Percentiles rank a stretch among this genome's conserved stretches.
Evolutionary conservation across 2,329 filamentous ascomycete genomes (phyloP).

Genomic region (Metarhizium robertsii): DNA sequence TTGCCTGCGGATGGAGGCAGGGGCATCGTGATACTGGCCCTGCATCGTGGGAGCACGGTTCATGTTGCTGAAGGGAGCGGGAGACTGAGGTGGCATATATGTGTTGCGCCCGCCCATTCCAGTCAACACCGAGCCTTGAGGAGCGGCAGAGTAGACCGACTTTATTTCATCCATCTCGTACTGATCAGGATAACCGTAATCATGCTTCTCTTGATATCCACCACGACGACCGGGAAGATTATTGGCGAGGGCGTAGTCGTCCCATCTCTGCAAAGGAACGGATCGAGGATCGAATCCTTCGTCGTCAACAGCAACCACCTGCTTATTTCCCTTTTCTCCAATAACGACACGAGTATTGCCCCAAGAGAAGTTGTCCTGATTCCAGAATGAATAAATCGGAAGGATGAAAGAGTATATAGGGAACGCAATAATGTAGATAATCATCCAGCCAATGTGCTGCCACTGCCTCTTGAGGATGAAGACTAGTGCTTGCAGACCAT

Average conservation of each 20-base stretch:
- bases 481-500: slow-evolving; percentile 90
- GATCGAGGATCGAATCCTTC: slow-evolving; percentile 85
- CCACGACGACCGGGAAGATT: slow-evolving; percentile 87
- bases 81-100: slow-evolving; percentile 78
- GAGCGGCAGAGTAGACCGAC: slow-evolving; percentile 89
- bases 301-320: slow-evolving; percentile 77
- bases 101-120: slow-evolving; percentile 65
- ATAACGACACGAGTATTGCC: slow-evolving; percentile 97
- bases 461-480: slow-evolving; percentile 96
- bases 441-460: slow-evolving; percentile 99
- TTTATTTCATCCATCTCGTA: slow-evolving; percentile 99
- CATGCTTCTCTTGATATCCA: slow-evolving; percentile 53
- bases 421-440: slow-evolving; percentile 94
- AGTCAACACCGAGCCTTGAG: slow-evolving; percentile 76
- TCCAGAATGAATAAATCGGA: slow-evolving; percentile 98
- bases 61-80: slow-evolving; percentile 57
- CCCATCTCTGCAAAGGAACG: slow-evolving; percentile 92
- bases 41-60: slow-evolving; percentile 34
- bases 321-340: slow-evolving; percentile 83
- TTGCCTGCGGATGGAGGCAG: slow-evolving; percentile 52
- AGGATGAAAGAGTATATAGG: slow-evolving; percentile 88
- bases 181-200: slow-evolving; percentile 60
- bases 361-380: slow-evolving; percentile 98
- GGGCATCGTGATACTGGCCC: slow-evolving; percentile 38
- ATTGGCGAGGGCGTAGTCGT: slow-evolving; percentile 84